Evolutionary conservation across 2,329 filamentous ascomycete species (phyloP).

Genomic region (Arthrobotrys musiformis): DNA sequence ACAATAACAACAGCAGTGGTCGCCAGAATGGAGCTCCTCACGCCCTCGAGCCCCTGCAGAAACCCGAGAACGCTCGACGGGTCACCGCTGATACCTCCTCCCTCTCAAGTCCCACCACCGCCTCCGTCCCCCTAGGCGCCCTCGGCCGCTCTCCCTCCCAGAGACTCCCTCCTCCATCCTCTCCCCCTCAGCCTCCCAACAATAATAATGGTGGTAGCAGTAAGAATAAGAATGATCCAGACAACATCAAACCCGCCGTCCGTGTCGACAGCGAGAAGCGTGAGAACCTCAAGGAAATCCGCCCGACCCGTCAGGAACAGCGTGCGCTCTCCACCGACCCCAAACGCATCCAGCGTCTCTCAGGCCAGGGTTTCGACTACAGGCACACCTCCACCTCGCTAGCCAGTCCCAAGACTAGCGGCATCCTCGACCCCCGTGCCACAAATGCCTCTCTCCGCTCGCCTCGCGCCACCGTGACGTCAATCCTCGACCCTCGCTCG

Average conservation of each 20-base stretch:
- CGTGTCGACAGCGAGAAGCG: slow-evolving; percentile 50
- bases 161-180: slow-evolving; percentile 9
- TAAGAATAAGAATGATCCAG: too few relatives aligned
- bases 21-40: slow-evolving; percentile 1
- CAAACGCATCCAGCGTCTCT: slow-evolving; percentile 43
- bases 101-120: slow-evolving; percentile 39
- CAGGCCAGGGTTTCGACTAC: slow-evolving; percentile 52
- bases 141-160: slow-evolving; percentile 40
- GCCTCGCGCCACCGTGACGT: slow-evolving; percentile 49
- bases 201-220: too few relatives aligned
- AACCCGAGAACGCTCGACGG: slow-evolving; percentile 39
- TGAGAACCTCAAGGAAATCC: slow-evolving; percentile 47
- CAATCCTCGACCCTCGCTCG: slow-evolving; percentile 50
- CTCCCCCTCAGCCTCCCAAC: neutral
- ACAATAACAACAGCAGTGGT: neutral
- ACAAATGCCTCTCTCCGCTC: slow-evolving; percentile 45
- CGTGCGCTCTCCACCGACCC: slow-evolving; percentile 48
- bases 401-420: slow-evolving; percentile 44
- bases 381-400: slow-evolving; percentile 46
- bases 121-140: slow-evolving; percentile 39
- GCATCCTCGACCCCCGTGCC: slow-evolving; percentile 32
- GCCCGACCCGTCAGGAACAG: slow-evolving; percentile 52
- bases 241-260: slow-evolving; percentile 37
- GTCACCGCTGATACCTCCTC: slow-evolving; percentile 27
- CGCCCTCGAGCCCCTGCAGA: slow-evolving; percentile 36